phyloP scores from a whole-genome alignment of 1,284 basidiomycete genomes.

The Moesziomyces antarcticus region DNA sequence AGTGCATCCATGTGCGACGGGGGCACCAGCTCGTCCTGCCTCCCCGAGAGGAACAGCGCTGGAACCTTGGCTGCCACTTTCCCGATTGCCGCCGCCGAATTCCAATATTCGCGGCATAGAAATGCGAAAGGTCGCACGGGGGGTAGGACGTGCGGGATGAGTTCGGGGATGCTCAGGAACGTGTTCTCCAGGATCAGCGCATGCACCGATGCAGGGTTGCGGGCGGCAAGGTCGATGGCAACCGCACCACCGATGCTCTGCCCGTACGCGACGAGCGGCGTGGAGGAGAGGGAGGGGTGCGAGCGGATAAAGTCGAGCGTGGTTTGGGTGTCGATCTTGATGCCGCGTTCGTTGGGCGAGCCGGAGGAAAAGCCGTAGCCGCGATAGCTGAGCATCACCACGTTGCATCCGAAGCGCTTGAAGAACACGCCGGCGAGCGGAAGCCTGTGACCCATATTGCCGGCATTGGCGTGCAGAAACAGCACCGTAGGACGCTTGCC shows the following conservation, averaged over 20 bases:
- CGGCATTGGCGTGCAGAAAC: constrained; percentile 66
- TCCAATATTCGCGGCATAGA: constrained; percentile 88
- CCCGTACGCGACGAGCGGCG: constrained; percentile 77
- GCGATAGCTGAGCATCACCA: constrained; percentile 87
- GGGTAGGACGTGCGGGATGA: constrained; percentile 79
- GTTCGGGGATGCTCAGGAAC: constrained; percentile 62
- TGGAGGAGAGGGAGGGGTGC: constrained; percentile 75
- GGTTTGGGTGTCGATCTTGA: constrained; percentile 78
- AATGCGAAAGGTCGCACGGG: constrained; percentile 80
- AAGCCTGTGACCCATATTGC: constrained; percentile 77
- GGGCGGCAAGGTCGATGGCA: constrained; percentile 84
- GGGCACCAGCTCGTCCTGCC: constrained; percentile 85
- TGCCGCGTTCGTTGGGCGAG: constrained; percentile 82
- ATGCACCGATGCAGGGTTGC: constrained; percentile 77
- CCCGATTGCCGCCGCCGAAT: constrained; percentile 78
- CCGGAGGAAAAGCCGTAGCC: constrained; percentile 90
- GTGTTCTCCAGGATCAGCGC: constrained; percentile 88
- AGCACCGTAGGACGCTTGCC: constrained; percentile 55
- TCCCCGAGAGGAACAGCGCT: constrained; percentile 85
- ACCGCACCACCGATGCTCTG: constrained; percentile 98
- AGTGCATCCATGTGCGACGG: constrained; percentile 83
- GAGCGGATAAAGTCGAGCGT: constrained; percentile 80
- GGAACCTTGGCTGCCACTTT: constrained; percentile 78
- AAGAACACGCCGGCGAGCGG: constrained; percentile 89
- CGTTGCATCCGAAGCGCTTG: constrained; percentile 84